Conservation (phyloP, 108 stramenopile species). For the Ochromonas danica region DNA sequence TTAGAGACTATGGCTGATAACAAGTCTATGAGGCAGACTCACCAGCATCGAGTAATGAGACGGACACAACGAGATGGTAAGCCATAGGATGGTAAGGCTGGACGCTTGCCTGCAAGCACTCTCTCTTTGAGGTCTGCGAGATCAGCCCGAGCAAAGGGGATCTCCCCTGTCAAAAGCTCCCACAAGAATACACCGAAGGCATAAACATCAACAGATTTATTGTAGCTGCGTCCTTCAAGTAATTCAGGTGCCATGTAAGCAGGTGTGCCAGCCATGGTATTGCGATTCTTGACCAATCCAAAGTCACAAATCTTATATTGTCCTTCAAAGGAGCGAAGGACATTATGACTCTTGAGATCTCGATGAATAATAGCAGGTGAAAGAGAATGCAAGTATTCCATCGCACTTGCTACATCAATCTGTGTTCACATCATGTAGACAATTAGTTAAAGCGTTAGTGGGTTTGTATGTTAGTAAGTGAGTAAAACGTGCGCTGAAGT, state of each 20-base stretch:
- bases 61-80: neutral
- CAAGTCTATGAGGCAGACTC: no score
- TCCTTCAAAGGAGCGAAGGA: conserved; percentile 59
- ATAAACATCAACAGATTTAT: conserved; percentile 62
- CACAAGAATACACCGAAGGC: conserved; percentile 61
- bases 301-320: conserved; percentile 52
- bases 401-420: conserved; percentile 46
- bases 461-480: neutral
- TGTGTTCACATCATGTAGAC: neutral
- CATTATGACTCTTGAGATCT: conserved; percentile 79
- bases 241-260: conserved; percentile 53
- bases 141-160: conserved; percentile 40
- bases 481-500: no score
- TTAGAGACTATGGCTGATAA: no score
- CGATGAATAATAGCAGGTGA: conserved; percentile 82
- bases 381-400: conserved; percentile 80
- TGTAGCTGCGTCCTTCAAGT: conserved; percentile 50
- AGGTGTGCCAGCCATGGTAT: conserved; percentile 53
- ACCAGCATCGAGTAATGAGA: conserved; percentile 28
- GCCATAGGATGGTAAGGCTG: neutral
- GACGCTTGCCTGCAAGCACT: conserved; percentile 8
- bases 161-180: conserved; percentile 55
- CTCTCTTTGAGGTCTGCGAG: conserved; percentile 30
- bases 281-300: conserved; percentile 38
- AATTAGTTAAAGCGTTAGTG: neutral